phyloP scores from a whole-genome alignment of 306 rosid species.

The Nissolia schottii region DNA sequence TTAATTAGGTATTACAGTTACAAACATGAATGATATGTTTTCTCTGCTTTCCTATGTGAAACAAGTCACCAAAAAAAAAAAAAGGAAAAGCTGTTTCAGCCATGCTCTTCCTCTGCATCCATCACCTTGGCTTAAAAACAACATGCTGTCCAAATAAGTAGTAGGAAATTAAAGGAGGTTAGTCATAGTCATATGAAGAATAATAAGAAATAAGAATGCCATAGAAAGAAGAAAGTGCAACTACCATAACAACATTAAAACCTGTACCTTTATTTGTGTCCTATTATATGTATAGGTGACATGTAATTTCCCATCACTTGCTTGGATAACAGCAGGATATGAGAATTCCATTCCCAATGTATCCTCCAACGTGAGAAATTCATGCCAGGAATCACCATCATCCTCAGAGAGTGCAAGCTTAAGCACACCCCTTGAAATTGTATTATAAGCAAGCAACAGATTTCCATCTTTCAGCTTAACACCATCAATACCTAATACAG shows the following conservation, averaged over 20 bases:
- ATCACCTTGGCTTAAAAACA: slow-evolving; percentile 52
- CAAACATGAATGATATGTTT: too few species aligned
- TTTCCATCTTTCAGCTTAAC: slow-evolving; percentile 74
- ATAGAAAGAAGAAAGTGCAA: slow-evolving; percentile 3
- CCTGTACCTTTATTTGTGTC: slow-evolving; percentile 75
- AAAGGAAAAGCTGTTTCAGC: too few species aligned
- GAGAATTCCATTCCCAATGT: slow-evolving; percentile 76
- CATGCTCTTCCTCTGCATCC: slow-evolving; percentile 14
- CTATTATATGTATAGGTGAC: slow-evolving; percentile 83
- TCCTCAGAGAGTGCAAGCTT: slow-evolving; percentile 69
- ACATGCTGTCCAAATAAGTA: slow-evolving; percentile 64
- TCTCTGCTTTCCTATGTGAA: too few species aligned
- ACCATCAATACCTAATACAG: slow-evolving; percentile 76
- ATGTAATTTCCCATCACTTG: slow-evolving; percentile 71
- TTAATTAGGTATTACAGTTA: too few species aligned
- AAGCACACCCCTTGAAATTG: slow-evolving; percentile 71
- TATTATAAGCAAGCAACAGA: slow-evolving; percentile 64
- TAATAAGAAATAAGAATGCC: not conserved
- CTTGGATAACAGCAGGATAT: slow-evolving; percentile 93
- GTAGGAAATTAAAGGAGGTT: slow-evolving; percentile 14
- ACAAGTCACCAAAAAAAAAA: too few species aligned
- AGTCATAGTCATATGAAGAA: slow-evolving; percentile 9
- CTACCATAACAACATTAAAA: not conserved
- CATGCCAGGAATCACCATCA: slow-evolving; percentile 87
- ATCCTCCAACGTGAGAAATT: slow-evolving; percentile 70